These are phyloP conservation scores for Pleodorina starrii DNA, from an alignment of 139 green algal genomes.

Conservation along the genomic window DNA sequence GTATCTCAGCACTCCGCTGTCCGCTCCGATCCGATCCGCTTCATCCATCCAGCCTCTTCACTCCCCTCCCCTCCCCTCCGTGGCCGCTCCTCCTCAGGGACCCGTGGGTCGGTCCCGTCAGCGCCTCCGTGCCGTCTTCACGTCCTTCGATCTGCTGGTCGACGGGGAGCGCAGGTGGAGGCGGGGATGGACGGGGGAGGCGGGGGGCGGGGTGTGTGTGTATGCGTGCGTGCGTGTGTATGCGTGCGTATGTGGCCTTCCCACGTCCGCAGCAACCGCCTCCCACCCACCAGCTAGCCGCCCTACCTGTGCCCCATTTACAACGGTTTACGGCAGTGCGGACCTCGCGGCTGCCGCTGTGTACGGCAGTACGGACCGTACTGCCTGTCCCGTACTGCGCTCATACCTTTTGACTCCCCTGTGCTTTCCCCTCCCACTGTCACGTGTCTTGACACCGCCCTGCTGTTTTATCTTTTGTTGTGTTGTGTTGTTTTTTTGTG, in stretches of 20 bases:
- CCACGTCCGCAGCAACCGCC: background rate
- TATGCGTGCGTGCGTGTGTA: background rate
- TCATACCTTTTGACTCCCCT: too few relatives aligned
- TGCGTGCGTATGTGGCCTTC: too few relatives aligned
- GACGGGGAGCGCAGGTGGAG: slow-evolving; percentile 35
- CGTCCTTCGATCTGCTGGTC: slow-evolving; percentile 29
- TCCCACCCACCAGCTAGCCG: background rate
- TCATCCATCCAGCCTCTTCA: too few relatives aligned
- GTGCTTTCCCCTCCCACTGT: too few relatives aligned
- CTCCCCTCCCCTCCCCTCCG: too few relatives aligned
- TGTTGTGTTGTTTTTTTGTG: too few relatives aligned
- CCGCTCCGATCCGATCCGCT: too few relatives aligned
- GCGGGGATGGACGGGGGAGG: background rate
- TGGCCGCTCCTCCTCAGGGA: too few relatives aligned
- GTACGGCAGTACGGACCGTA: background rate
- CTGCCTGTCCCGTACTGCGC: too few relatives aligned
- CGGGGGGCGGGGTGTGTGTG: background rate
- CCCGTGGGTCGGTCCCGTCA: background rate
- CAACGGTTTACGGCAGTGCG: background rate
- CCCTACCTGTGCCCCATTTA: background rate
- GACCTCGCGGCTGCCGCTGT: background rate
- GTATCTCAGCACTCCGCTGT: too few relatives aligned
- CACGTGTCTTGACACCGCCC: background rate
- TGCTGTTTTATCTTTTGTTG: too few relatives aligned
- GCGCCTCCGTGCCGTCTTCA: slow-evolving; percentile 36